Percentiles rank a stretch among this genome's conserved stretches.
Conservation (phyloP, 2,329 filamentous ascomycete genomes). For the Canariomyces notabilis region DNA sequence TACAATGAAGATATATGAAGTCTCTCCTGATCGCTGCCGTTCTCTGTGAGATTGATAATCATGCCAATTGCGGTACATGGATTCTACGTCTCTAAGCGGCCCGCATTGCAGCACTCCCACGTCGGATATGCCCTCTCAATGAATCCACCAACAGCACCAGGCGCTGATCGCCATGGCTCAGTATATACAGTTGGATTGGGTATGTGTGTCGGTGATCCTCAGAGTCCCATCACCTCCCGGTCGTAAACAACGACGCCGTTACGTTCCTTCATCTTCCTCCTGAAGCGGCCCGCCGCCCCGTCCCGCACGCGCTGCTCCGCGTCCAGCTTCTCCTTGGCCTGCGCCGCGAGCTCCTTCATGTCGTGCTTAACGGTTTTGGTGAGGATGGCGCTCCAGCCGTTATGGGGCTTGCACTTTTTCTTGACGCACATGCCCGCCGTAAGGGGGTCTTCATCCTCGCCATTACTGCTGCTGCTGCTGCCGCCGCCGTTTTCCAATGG, state of each 20-base stretch:
- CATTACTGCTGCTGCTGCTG: background rate
- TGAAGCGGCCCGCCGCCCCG: constrained; percentile 45
- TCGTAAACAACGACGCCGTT: constrained; percentile 36
- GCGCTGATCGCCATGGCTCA: too few species aligned
- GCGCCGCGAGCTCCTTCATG: constrained; percentile 50
- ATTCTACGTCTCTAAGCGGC: too few species aligned
- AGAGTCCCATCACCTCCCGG: constrained; percentile 1
- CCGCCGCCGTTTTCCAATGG: background rate
- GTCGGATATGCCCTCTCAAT: too few species aligned
- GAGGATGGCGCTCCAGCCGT: constrained; percentile 52
- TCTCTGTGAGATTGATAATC: too few species aligned
- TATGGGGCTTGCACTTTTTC: constrained; percentile 55
- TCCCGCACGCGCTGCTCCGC: constrained; percentile 48
- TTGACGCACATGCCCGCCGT: constrained; percentile 48
- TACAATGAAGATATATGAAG: background rate
- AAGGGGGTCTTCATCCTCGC: constrained; percentile 14
- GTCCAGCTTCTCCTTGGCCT: constrained; percentile 47
- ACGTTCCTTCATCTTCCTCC: constrained; percentile 43
- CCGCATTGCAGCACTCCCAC: too few species aligned
- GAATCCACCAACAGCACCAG: too few species aligned
- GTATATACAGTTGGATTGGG: too few species aligned
- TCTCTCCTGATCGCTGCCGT: too few species aligned
- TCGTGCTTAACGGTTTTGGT: constrained; percentile 46
- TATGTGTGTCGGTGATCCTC: too few species aligned
- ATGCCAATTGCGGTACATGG: too few species aligned